Conservation (phyloP, 306 rosid species). For the Urtica urens region DNA sequence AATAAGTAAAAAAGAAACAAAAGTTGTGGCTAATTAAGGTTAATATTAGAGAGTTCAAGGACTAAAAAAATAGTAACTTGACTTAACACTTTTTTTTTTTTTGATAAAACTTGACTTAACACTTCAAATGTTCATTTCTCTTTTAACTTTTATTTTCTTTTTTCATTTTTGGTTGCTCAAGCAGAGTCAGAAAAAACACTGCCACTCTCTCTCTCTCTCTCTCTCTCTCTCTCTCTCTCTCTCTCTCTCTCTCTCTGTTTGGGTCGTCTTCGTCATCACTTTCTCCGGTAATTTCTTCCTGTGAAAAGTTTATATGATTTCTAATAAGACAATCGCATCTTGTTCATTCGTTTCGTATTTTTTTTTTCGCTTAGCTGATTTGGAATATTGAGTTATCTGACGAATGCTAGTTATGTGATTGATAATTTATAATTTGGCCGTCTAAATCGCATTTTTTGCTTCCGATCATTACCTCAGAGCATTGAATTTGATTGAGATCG, state of each 20-base stretch:
- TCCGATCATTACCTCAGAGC: not conserved
- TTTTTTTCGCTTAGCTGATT: not conserved
- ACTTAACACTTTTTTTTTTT: no score
- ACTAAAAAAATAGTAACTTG: no score
- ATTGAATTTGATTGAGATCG: not conserved
- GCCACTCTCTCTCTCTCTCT: conserved; percentile 13
- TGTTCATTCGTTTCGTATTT: not conserved
- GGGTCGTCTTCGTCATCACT: not conserved
- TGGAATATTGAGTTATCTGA: not conserved
- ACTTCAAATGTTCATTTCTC: not conserved
- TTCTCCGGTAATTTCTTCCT: conserved; percentile 16
- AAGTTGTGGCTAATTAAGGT: no score
- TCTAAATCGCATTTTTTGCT: not conserved
- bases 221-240: conserved; percentile 12
- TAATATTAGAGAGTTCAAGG: no score
- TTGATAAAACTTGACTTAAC: no score
- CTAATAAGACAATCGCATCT: not conserved
- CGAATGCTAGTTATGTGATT: conserved; percentile 4
- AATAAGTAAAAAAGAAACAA: no score
- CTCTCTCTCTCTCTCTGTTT: conserved; percentile 8
- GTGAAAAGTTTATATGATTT: not conserved
- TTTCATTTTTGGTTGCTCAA: conserved; percentile 3
- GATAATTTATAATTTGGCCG: not conserved
- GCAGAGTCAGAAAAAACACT: conserved; percentile 6
- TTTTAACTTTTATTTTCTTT: not conserved